These are phyloP conservation scores for Cutaneotrichosporon sp. DNA, from an alignment of 1,284 basidiomycete species.

Conservation along the genomic window DNA sequence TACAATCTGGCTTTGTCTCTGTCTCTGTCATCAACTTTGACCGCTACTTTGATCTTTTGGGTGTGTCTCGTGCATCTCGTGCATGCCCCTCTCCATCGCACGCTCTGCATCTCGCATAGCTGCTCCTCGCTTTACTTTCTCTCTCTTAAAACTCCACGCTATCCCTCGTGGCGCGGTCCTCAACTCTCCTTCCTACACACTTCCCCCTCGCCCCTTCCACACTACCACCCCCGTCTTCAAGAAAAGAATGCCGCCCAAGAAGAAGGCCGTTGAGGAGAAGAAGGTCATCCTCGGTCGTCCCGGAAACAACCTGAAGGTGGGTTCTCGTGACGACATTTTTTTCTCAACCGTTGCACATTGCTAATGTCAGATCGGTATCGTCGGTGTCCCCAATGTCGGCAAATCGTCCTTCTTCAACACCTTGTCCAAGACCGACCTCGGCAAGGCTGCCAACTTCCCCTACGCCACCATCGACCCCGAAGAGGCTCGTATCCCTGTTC, in stretches of 20 bases:
- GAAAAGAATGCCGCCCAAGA: conserved; percentile 78
- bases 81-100: conserved; percentile 3
- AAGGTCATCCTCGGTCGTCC: conserved; percentile 81
- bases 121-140: not conserved
- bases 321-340: conserved; percentile 10
- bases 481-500: conserved; percentile 92
- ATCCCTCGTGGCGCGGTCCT: not conserved
- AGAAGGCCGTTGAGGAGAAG: conserved; percentile 66
- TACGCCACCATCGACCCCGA: conserved; percentile 92
- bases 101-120: not conserved
- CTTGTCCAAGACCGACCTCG: conserved; percentile 84
- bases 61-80: too few relatives aligned
- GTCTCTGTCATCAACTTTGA: too few relatives aligned
- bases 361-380: conserved; percentile 89
- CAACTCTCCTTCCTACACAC: not conserved
- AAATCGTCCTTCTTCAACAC: conserved; percentile 95
- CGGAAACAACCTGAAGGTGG: conserved; percentile 65
- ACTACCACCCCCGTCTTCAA: not conserved
- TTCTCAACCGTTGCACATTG: not conserved
- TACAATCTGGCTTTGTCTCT: too few relatives aligned
- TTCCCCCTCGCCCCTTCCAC: not conserved
- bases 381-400: conserved; percentile 91
- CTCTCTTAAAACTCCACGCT: not conserved
- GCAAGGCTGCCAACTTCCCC: conserved; percentile 96
- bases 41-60: too few relatives aligned